Evolutionary conservation across 2,329 filamentous ascomycete genomes (phyloP), one percentile per base, ranked within the genome.

Genomic region (Cytospora schulzeri): DNA sequence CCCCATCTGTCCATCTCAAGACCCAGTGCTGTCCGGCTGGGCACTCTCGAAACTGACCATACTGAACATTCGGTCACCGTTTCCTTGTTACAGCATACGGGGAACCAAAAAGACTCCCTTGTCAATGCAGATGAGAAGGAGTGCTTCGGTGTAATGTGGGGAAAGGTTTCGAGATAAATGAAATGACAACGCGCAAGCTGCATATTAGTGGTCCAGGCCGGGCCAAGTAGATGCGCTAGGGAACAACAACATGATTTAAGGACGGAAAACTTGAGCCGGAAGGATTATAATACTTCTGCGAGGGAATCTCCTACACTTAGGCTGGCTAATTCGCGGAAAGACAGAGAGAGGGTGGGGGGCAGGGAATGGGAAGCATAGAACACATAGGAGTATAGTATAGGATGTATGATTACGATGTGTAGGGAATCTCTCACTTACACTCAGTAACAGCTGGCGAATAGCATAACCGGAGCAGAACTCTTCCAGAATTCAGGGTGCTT

Each of bases 91-190:
- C 41, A 56, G 35, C 17, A 38, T 62, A 62, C 38, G 52, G 52
- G 60, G 35, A 7, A 50, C 41, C 45, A 62, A 52, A 51, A 22
- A 50, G 38, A 29, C 33, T 56, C 55, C 60, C 52, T 54, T 53
- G 60, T 62, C 52, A 62, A 52, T 45, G 60, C 52, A 62, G 60
- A 62, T 62, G 60, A 56, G 52, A 26, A 56, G 60, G 60, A 62
- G 22, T 50, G 29, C 60, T 35, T 62, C 60, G 60, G 60, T 62
- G 60, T 62, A 56, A 62, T 56, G 60, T 62, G 60, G 60, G 60
- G 60, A 56, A 41, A n/a, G 60, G 60, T 62, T 62, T 62, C 60
- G 60, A 62, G 60, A 62, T 48, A 62, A 45, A 62, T 56, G 60
- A 62, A 48, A 56, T 62, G 60, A 29, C 60, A 62, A 56, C 52